Base-by-base conservation (phyloP, 306 rosid species). In the Mimosa pudica region DNA sequence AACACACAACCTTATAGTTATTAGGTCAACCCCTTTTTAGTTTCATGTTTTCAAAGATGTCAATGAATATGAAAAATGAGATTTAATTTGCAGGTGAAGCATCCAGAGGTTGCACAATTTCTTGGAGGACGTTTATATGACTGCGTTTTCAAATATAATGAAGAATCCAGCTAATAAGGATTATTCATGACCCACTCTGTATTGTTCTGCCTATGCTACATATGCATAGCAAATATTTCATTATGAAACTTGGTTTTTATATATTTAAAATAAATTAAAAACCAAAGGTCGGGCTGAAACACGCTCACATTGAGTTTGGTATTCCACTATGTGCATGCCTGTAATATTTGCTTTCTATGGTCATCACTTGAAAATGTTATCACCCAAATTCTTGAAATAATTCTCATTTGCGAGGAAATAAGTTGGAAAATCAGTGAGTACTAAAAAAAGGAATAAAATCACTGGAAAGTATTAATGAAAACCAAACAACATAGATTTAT, bases 91-190 rank as follows among this genome's bases (percentile, higher is more conserved):
- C 83, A 93, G 99, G 99, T 93, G 76, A 95, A 95, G 83, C 99
- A 93, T 86, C 85, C 47, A 8, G 97, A 95, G 88, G 99, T 95
- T 75, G 97, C 97, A 17, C 91, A 95, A 74, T 95, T 91, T 89
- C 96, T 95, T 42, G 98, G 97, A 66, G 96, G 98, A 65, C 89
- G 97, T 75, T 85, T 95, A 48, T 95, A 95, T 57, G 99, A 93
- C 66, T 95, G 98, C 20, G 96, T 95, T 47, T 85, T 95, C 77
- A 91, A 95, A 76, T 95, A 82, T 80, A 86, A 87, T 9, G 93
- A 88, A 93, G 97, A 83, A 81, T 82, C 36, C 58, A 79, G 74
- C 82, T 88, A 17, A 84, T 36, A 46, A 78, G 70, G 30, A 42
- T 76, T 80, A 79, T 71, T 48, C 11, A 79, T 71, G 58, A 2